phyloP scores from a whole-genome alignment of 73 alveolate genomes.

The Blepharisma stoltei region DNA sequence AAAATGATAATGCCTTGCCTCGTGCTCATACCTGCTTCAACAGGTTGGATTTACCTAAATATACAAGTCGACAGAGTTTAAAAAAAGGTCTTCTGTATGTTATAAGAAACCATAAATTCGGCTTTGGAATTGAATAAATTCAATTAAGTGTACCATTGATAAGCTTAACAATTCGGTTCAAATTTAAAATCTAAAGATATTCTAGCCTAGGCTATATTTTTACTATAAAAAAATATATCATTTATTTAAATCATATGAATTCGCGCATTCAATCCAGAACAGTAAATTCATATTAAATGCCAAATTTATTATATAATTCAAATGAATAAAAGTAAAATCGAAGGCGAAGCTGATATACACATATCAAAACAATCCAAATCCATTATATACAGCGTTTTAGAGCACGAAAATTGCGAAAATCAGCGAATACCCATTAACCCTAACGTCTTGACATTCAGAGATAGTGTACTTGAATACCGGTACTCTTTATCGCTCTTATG shows the following conservation, averaged over 20 bases:
- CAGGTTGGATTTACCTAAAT: conserved; percentile 85
- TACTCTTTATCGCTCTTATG: neutral
- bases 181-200: too few relatives aligned
- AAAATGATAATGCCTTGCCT: conserved; percentile 67
- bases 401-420: neutral
- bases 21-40: conserved; percentile 97
- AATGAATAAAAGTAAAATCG: too few relatives aligned
- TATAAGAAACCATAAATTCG: neutral
- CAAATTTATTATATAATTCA: too few relatives aligned
- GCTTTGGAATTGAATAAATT: conserved; percentile 29
- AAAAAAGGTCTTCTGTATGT: neutral
- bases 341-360: too few relatives aligned
- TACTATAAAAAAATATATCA: too few relatives aligned
- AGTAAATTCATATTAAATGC: too few relatives aligned
- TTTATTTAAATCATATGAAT: too few relatives aligned
- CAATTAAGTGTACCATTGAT: too few relatives aligned
- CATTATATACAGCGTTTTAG: conserved; percentile 1
- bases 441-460: neutral
- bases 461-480: neutral
- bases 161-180: too few relatives aligned
- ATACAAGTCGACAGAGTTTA: conserved; percentile 3
- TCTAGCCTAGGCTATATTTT: too few relatives aligned
- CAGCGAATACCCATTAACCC: neutral
- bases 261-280: too few relatives aligned
- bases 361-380: neutral